Percentiles rank a stretch among this genome's conserved stretches.
Conservation (phyloP, 495 filamentous ascomycete genomes). For the Clohesyomyces aquaticus region DNA sequence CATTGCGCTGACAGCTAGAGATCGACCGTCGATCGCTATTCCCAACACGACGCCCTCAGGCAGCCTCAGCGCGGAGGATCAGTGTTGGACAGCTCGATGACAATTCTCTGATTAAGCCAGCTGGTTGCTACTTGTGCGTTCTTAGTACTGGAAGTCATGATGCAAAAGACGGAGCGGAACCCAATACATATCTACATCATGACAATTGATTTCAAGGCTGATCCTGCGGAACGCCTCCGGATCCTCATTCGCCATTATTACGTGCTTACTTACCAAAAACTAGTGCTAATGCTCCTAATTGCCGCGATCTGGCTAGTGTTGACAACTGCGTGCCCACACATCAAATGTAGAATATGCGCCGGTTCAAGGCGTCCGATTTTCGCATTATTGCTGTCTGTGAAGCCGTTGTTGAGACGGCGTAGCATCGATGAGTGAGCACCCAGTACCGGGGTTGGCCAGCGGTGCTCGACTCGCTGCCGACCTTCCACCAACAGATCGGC, state of each 20-base stretch:
- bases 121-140: no score
- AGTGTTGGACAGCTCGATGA: conserved; percentile 5
- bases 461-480: background rate
- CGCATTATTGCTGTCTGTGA: background rate
- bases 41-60: conserved; percentile 13
- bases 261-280: conserved; percentile 15
- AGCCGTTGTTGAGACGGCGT: background rate
- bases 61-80: conserved; percentile 9
- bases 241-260: conserved; percentile 5
- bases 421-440: background rate
- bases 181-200: background rate
- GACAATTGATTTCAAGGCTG: background rate
- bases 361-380: background rate
- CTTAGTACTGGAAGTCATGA: no score
- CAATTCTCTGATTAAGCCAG: conserved; percentile 3
- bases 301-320: conserved; percentile 6
- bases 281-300: background rate
- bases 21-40: conserved; percentile 25
- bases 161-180: conserved; percentile 1
- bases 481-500: background rate
- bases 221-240: no score
- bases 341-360: conserved; percentile 5
- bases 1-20: conserved; percentile 2
- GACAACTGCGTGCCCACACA: background rate
- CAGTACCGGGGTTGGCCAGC: background rate